Evolutionary conservation across 371 early-diverging fungal species (phyloP).

Genomic region (Funneliformis caledonium): DNA sequence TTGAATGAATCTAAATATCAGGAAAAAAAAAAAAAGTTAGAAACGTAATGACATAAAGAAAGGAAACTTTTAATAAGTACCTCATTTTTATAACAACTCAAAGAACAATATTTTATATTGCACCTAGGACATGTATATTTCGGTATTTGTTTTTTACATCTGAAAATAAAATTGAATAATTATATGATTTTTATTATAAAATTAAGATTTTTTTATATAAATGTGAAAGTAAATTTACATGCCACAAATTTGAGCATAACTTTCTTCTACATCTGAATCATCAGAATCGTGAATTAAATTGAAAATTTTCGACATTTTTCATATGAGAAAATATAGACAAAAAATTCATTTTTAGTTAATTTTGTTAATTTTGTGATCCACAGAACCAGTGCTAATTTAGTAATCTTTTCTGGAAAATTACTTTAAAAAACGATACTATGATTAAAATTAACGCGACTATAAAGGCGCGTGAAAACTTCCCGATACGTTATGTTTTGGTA

Average conservation of each 20-base stretch:
- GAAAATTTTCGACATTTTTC: not conserved
- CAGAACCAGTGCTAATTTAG: too few relatives aligned
- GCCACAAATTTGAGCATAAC: constrained; percentile 10
- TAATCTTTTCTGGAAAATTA: too few relatives aligned
- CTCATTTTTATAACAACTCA: constrained; percentile 68
- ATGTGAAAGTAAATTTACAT: constrained; percentile 22
- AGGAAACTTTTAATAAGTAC: constrained; percentile 39
- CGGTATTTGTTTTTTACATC: constrained; percentile 60
- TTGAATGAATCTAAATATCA: not conserved
- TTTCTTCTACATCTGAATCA: constrained; percentile 1
- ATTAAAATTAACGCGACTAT: too few relatives aligned
- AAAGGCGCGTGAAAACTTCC: too few relatives aligned
- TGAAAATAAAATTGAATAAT: constrained; percentile 37
- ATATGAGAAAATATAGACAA: too few relatives aligned
- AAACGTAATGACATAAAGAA: not conserved
- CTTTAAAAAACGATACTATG: too few relatives aligned
- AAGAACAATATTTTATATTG: constrained; percentile 69
- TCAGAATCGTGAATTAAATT: not conserved
- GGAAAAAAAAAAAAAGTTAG: not conserved
- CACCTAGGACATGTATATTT: constrained; percentile 76
- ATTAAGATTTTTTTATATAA: not conserved
- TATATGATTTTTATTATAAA: not conserved
- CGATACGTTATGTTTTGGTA: too few relatives aligned
- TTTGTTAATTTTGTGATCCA: too few relatives aligned
- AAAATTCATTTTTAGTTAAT: too few relatives aligned